Base-by-base conservation (phyloP, 306 rosid species). In the Ceratonia siliqua region DNA sequence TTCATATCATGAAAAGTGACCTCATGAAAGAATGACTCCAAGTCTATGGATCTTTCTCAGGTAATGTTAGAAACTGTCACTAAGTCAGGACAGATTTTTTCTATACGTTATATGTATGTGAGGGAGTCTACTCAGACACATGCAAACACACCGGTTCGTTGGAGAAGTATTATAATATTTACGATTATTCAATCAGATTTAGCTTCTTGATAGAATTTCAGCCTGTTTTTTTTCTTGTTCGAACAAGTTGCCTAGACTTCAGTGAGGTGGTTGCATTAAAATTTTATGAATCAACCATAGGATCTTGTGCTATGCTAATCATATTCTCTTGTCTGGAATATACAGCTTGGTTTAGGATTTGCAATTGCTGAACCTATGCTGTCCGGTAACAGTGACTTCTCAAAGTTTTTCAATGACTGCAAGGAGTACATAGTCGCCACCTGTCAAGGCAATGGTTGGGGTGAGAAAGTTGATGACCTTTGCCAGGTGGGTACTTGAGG, bases 261-360 rank as follows among this genome's bases (percentile, higher is more conserved):
- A n/a, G 8, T 33, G 12, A 55, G n/a, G 42, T 32, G 35, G 39
- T 22, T 24, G 38, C 8, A 4, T 6, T 8, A 17, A 36, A 45
- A 13, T 18, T 42, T 9, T 7, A 21, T 13, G 53, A 32, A 20
- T 25, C 1, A 36, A 46, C 39, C 1, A 2, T 55, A 62, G 2
- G 70, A 52, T 73, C 27, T 10, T 62, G 28, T 74, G 72, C 64
- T 71, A 25, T 79, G 80, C 85, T 88, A 80, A 91, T 76, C 22
- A 48, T 68, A 57, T 55, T 41, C 69, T 81, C 65, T 77, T 57
- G 80, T 75, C 73, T 84, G 77, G 36, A 72, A 75, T 82, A 41
- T 83, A 45, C 85, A 95, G 99, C 90, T 95, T 83, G 98, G 99
- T 73, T 75, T 89, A 76, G 99, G 99, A 61, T 81, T 92, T 75